Percentiles rank a stretch among this genome's conserved stretches.
Conservation (phyloP, 2,329 filamentous ascomycete species). For the Cordyceps tenuipes region DNA sequence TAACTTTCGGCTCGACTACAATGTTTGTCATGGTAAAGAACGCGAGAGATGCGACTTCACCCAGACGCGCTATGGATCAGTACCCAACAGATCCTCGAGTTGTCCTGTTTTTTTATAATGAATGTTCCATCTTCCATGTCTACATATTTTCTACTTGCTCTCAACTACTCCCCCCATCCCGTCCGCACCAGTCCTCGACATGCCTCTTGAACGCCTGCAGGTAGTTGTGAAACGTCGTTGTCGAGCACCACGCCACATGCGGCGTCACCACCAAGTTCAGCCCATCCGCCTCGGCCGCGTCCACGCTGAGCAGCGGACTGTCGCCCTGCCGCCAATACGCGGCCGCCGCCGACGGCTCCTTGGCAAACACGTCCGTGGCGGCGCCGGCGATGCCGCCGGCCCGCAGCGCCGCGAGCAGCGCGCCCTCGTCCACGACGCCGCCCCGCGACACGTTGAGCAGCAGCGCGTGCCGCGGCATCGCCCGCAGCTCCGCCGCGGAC, state of each 20-base stretch:
- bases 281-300: neutral
- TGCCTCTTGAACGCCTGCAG: constrained; percentile 12
- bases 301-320: constrained; percentile 2
- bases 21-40: no score
- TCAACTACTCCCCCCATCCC: neutral
- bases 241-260: constrained; percentile 14
- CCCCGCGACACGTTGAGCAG: constrained; percentile 25
- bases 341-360: constrained; percentile 17
- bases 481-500: constrained; percentile 12
- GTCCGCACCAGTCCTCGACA: neutral
- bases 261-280: constrained; percentile 13
- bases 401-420: constrained; percentile 23
- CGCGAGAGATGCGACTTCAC: neutral
- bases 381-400: constrained; percentile 25
- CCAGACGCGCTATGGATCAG: no score
- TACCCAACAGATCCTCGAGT: no score
- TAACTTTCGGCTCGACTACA: no score
- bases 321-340: constrained; percentile 1
- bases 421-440: constrained; percentile 27
- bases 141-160: neutral
- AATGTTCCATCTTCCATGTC: neutral
- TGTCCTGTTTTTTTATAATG: neutral
- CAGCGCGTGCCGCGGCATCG: constrained; percentile 18
- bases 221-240: constrained; percentile 12
- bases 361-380: constrained; percentile 26